These are phyloP conservation scores for Trichoderma afroharzianum DNA, from an alignment of 2,329 filamentous ascomycete genomes.

Conservation along the genomic window DNA sequence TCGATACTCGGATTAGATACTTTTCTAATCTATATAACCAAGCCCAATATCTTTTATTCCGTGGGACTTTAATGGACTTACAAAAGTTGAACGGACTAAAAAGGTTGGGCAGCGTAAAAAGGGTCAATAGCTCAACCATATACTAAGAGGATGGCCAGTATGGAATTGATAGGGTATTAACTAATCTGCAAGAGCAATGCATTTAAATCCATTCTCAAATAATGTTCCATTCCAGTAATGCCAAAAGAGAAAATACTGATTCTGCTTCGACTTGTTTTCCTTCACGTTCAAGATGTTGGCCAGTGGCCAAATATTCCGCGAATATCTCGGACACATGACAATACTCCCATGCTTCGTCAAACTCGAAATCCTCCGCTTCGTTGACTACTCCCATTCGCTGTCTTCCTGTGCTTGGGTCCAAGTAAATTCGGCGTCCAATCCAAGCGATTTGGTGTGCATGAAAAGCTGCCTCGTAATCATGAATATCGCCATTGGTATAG, in stretches of 20 bases:
- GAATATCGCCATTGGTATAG: not conserved
- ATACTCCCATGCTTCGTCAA: not conserved
- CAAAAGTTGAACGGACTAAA: not conserved
- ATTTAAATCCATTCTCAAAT: not conserved
- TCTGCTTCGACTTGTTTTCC: not conserved
- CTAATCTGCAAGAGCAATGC: not conserved
- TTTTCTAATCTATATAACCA: not conserved
- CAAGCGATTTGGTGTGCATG: not conserved
- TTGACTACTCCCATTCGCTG: not conserved
- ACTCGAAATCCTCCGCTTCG: not conserved
- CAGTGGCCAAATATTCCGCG: not conserved
- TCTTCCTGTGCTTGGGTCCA: not conserved
- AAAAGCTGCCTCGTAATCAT: not conserved
- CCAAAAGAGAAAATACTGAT: not conserved
- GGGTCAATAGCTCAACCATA: not conserved
- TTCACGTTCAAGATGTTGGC: not conserved
- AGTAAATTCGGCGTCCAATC: not conserved
- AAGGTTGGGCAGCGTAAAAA: not conserved
- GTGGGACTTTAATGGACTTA: not conserved
- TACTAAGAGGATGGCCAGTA: not conserved
- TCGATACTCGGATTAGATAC: not conserved
- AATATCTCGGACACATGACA: not conserved
- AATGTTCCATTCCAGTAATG: not conserved
- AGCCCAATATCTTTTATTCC: not conserved
- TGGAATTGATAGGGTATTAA: not conserved